Evolutionary conservation across 257 asterid genomes (phyloP), one percentile per base, ranked within the genome.

Genomic region (Anisodus tanguticus): DNA sequence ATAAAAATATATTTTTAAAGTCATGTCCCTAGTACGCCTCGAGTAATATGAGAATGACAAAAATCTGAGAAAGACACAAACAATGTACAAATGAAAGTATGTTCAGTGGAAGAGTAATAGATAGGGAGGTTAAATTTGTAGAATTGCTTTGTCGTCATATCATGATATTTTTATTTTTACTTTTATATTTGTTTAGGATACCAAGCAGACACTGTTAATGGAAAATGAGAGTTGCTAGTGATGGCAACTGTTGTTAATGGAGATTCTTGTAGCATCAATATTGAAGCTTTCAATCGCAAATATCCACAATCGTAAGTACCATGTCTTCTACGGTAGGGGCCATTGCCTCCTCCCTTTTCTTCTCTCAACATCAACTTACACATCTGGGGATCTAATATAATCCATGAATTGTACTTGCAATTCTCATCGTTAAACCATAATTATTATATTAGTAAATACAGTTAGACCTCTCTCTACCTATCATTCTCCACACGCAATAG

Each of bases 221-320:
- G 81, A 74, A 74, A 49, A 49, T 74, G 81, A 22, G n/a, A 49
- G 43, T 49, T 49, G 45, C 62, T 49, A 74, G 62, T 74, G 22
- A 51, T 74, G 60, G 45, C 13, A 51, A 74, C 81, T 49, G 81
- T 12, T 51, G 63, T 74, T 74, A 74, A 74, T 74, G 62, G 81
- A 74, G 63, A 22, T 76, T 51, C 4, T 12, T 11, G 22, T 76
- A 76, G 13, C 60, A 51, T 49, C 81, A 76, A 13, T 49, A n/a
- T 45, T 47, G 59, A n/a, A 47, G 62, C 43, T 74, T 74, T 74
- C 62, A 49, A 22, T 76, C 8, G 39, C 57, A 66, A 66, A 67
- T 47, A 72, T 72, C 19, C 60, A 72, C n/a, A 19, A 19, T 13
- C 12, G 45, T 22, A 76, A 76, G 81, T 49, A 74, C 81, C 81